Base-by-base conservation (phyloP, 2,329 filamentous ascomycete species). In the Penicillium oxalicum region DNA sequence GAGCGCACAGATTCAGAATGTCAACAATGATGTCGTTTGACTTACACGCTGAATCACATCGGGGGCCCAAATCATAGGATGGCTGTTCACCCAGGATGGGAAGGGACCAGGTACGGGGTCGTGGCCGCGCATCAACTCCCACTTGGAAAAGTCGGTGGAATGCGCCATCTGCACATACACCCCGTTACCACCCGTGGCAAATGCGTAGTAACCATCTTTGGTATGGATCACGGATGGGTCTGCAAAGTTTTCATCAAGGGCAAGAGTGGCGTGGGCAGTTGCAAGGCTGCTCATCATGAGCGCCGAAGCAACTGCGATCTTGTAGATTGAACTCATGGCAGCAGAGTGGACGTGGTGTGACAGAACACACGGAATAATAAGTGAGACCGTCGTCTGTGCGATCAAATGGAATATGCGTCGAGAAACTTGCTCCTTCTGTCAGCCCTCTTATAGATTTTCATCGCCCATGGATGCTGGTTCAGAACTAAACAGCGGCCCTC, bases 151-250 rank as follows among this genome's bases (percentile, higher is more conserved):
- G 35, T 75, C 70, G 2, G 67, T 53, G 2, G 76, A 75, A 4
- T 59, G 68, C 9, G 80, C 80, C 3, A 77, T 69, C 51, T 80
- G 80, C 9, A 82, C 71, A 53, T 79, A 69, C 24, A 70, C 68
- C 40, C 70, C 73, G 37, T 73, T 73, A 43, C 67, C 69, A 38
- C 68, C 70, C 1, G 77, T 81, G 2, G 71, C 78, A 58, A 82
- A 83, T 6, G 79, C 75, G 56, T 81, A 79, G 71, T 76, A 82
- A 3, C 64, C 69, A 24, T 71, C 73, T 48, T 71, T 65, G 13
- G 63, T 75, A 51, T 74, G 62, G 39, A 81, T 59, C 32, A 82
- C 68, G 13, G 70, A 65, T 6, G 80, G 79, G 53, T 82, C 78
- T 9, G 79, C 9, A 7, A 40, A 40, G 8, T 40, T 25, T 3